Conservation (phyloP, 495 filamentous ascomycete genomes). For the Amorphotheca resinae region DNA sequence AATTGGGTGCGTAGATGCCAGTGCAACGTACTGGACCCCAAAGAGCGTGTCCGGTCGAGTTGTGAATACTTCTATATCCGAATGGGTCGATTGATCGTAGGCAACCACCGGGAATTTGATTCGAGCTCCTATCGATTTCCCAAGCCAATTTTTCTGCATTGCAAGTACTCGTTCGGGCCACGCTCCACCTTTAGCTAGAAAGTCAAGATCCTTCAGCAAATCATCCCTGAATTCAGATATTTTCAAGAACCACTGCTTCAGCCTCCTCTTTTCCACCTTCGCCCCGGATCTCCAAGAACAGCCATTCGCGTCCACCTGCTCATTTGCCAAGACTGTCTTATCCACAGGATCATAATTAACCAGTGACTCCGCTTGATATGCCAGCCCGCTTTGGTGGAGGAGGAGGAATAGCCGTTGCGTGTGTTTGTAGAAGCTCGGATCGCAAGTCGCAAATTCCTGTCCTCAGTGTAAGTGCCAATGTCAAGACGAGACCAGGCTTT, state of each 20-base stretch:
- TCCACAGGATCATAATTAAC: constrained; percentile 90
- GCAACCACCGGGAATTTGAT: constrained; percentile 52
- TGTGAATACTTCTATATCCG: constrained; percentile 60
- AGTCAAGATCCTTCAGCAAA: constrained; percentile 60
- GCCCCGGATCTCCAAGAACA: constrained; percentile 82
- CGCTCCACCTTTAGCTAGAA: constrained; percentile 41
- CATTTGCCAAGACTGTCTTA: constrained; percentile 80
- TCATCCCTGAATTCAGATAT: constrained; percentile 67
- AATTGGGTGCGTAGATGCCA: constrained; percentile 63
- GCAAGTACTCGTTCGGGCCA: constrained; percentile 76
- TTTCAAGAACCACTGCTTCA: constrained; percentile 85
- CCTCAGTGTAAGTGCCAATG: too few species aligned
- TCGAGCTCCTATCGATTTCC: constrained; percentile 59
- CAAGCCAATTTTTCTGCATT: constrained; percentile 86
- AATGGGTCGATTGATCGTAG: constrained; percentile 22
- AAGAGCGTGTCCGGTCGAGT: constrained; percentile 75
- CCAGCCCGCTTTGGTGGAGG: constrained; percentile 56
- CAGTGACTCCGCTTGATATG: constrained; percentile 64
- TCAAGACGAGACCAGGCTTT: background rate
- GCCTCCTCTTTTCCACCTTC: constrained; percentile 62
- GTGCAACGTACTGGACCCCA: constrained; percentile 72
- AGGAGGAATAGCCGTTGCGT: constrained; percentile 76
- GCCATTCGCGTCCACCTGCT: constrained; percentile 77
- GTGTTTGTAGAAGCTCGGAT: constrained; percentile 76
- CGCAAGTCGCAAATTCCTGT: constrained; percentile 73